Evolutionary conservation across 1,139 yeast species (phyloP), one percentile per base, ranked within the genome.

Genomic region (Hyphopichia fennica): DNA sequence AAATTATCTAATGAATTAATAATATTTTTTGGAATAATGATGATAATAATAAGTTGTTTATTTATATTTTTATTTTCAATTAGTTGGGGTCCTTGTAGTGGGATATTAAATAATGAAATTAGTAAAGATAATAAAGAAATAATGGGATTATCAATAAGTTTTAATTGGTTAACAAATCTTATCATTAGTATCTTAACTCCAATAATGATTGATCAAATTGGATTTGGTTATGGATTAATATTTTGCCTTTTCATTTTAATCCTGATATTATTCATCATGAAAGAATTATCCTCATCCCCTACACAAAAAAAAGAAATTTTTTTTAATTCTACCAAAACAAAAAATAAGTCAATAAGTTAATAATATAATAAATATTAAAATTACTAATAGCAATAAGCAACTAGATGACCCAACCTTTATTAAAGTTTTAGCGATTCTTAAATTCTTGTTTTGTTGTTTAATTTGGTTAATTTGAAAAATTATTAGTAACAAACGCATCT

Each of bases 61-160:
- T 60, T 61, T 29, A 50, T 66, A 19, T 45, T 63, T 11, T 43
- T 47, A 4, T 66, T 66, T 46, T 55, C 72, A 6, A 40, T 54
- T 8, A 57, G 63, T 33, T 66, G 72, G 72, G 72, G 72, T 3
- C 69, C 71, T 1, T 50, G 65, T 19, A 47, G 60, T n/a, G 63
- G 63, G 0, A 54, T 67, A 8, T 16, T 65, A 16, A 52, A 56
- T 41, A 60, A 56, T 40, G 53, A 53, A 17, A 40, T 63, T 11
- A 54, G 63, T 17, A 53, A 54, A 19, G 53, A 58, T 31, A 54
- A 58, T 40, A 45, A 54, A 13, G 36, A 41, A 7, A 53, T 64
- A 6, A 48, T 65, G 39, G 53, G 61, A 14, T n/a, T 52, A 17
- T 55, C 67, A 1, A 52, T 58, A 8, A 47, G 59, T 13, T 41